phyloP scores from a whole-genome alignment of 257 asterid genomes.

The Primulina huaijiensis region DNA sequence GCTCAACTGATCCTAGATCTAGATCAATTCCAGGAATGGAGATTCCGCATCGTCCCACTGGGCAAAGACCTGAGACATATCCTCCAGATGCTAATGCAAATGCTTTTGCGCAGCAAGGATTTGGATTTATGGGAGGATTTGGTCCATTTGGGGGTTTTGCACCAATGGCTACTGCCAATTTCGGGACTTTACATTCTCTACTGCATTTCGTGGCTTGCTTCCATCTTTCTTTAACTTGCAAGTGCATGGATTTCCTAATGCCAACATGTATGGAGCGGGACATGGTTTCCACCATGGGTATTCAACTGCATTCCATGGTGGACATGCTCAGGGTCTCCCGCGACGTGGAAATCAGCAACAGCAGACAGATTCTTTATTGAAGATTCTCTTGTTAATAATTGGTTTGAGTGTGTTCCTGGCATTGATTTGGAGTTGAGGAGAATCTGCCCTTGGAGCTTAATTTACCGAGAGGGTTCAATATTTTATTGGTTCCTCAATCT shows the following conservation, averaged over 20 bases:
- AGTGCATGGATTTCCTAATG: background rate
- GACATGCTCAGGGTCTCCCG: slow-evolving; percentile 40
- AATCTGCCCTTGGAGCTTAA: slow-evolving; percentile 17
- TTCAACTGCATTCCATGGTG: slow-evolving; percentile 20
- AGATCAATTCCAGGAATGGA: slow-evolving; percentile 9
- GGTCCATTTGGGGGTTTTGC: background rate
- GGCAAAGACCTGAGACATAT: slow-evolving; percentile 25
- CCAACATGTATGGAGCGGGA: background rate
- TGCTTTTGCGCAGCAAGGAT: background rate
- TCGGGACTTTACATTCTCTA: background rate
- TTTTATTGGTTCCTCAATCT: background rate
- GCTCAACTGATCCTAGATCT: slow-evolving; percentile 14
- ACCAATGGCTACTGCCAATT: slow-evolving; percentile 1
- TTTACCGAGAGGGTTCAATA: background rate
- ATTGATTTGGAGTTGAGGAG: slow-evolving; percentile 38
- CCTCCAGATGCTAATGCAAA: slow-evolving; percentile 20
- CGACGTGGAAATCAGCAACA: slow-evolving; percentile 41
- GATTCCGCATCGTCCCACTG: slow-evolving; percentile 29
- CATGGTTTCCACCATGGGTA: background rate
- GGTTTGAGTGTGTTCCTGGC: slow-evolving; percentile 42
- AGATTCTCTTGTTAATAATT: slow-evolving; percentile 37
- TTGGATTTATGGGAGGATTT: slow-evolving; percentile 10
- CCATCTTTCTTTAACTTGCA: background rate
- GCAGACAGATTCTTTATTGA: slow-evolving; percentile 39
- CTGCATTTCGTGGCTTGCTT: background rate